These are phyloP conservation scores for Clonostachys rosea DNA, from an alignment of 2,329 filamentous ascomycete species.

Conservation along the genomic window DNA sequence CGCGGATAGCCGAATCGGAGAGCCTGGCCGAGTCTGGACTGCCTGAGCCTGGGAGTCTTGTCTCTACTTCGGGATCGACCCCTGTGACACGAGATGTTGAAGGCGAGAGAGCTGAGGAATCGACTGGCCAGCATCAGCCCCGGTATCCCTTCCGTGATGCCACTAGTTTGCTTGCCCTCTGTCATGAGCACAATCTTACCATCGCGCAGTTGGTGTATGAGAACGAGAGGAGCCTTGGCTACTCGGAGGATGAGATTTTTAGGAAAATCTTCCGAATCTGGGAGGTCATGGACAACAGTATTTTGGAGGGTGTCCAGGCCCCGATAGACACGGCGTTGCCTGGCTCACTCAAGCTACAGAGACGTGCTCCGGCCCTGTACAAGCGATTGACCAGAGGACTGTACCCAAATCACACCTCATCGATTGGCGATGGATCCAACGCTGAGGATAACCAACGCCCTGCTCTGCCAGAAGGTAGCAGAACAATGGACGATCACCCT, in stretches of 20 bases:
- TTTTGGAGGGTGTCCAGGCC: constrained; percentile 42
- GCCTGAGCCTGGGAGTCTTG: neutral
- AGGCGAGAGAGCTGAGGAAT: constrained; percentile 6
- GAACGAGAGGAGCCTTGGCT: constrained; percentile 45
- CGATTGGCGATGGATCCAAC: neutral
- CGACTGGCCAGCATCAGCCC: constrained; percentile 23
- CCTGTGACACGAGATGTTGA: constrained; percentile 1
- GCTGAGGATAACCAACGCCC: too few relatives aligned
- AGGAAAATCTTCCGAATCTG: constrained; percentile 42
- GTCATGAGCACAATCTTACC: constrained; percentile 43
- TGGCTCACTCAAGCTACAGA: constrained; percentile 40
- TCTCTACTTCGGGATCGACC: constrained; percentile 5
- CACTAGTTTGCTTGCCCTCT: constrained; percentile 36
- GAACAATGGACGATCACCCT: neutral
- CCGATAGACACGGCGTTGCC: constrained; percentile 33
- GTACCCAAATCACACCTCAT: constrained; percentile 27
- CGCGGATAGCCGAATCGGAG: neutral
- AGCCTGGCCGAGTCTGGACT: neutral
- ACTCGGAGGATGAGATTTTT: constrained; percentile 41
- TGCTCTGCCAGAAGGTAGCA: too few relatives aligned
- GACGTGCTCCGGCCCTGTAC: constrained; percentile 40
- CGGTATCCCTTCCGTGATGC: constrained; percentile 42
- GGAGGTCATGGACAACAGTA: constrained; percentile 47
- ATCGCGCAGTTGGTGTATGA: constrained; percentile 47
- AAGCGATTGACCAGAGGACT: constrained; percentile 36